A percentile compares a stretch with the other conserved stretches of the same genome.
Conservation (phyloP, 2,329 filamentous ascomycete genomes). For the Penicillium sp. region DNA sequence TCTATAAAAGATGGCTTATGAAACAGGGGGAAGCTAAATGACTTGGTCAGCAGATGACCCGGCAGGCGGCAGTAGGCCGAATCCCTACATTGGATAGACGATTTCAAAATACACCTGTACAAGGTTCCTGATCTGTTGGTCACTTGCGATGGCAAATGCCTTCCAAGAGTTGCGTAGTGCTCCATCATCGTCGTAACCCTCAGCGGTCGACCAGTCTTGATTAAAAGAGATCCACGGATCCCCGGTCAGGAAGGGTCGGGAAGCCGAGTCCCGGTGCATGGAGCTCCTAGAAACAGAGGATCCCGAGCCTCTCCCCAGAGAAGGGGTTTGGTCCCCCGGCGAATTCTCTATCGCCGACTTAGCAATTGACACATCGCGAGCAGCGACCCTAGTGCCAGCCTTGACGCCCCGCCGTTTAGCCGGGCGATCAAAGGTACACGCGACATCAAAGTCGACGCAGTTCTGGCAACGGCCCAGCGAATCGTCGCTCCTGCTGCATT, state of each 20-base stretch:
- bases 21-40: constrained; percentile 49
- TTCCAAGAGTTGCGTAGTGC: constrained; percentile 39
- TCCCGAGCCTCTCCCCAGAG: constrained; percentile 10
- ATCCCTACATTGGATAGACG: constrained; percentile 50
- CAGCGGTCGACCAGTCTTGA: constrained; percentile 13
- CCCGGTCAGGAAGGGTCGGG: constrained; percentile 13
- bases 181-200: constrained; percentile 22
- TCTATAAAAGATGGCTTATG: constrained; percentile 47
- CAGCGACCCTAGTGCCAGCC: constrained; percentile 15
- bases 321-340: neutral
- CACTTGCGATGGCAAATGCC: constrained; percentile 42
- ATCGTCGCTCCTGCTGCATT: constrained; percentile 41
- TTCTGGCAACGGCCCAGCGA: constrained; percentile 48
- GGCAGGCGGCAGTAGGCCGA: neutral
- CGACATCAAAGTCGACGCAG: constrained; percentile 50
- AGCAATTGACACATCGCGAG: constrained; percentile 9
- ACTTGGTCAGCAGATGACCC: neutral
- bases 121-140: constrained; percentile 43
- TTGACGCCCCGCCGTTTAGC: constrained; percentile 40
- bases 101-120: constrained; percentile 53
- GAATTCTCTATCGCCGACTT: constrained; percentile 2
- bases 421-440: constrained; percentile 51
- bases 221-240: constrained; percentile 23
- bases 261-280: constrained; percentile 11
- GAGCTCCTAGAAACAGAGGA: constrained; percentile 21